Percentiles rank a stretch among this genome's conserved stretches.
Conservation (phyloP, 2,329 filamentous ascomycete species). For the Pseudopyrenochaeta lycopersici region DNA sequence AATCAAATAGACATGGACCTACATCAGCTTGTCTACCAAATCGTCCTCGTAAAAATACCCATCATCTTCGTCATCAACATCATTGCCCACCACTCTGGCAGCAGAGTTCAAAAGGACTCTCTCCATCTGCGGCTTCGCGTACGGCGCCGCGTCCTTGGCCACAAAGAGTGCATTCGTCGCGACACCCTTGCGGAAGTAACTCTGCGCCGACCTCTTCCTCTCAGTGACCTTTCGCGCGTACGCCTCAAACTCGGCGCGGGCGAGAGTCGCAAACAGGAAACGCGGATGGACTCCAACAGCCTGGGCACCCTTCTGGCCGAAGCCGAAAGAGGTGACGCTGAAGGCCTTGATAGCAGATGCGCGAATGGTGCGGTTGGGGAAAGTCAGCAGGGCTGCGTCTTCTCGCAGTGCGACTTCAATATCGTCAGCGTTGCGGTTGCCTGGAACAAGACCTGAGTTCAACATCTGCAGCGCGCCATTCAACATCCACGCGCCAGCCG, state of each 20-base stretch:
- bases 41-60: too few relatives aligned
- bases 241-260: conserved; percentile 79
- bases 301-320: conserved; percentile 98
- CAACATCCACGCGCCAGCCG: conserved; percentile 99
- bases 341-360: conserved; percentile 99
- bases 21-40: too few relatives aligned
- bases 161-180: conserved; percentile 99
- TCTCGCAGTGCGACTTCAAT: conserved; percentile 95
- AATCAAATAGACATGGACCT: too few relatives aligned
- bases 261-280: conserved; percentile 94
- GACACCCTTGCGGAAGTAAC: conserved; percentile 97
- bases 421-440: conserved; percentile 98
- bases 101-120: conserved; percentile 93
- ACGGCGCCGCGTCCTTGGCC: conserved; percentile 90
- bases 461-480: conserved; percentile 97
- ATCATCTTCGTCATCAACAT: too few relatives aligned
- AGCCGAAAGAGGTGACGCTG: conserved; percentile 98
- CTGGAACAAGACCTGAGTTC: conserved; percentile 91
- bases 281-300: conserved; percentile 96
- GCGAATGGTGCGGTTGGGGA: conserved; percentile 91
- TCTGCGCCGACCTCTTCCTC: conserved; percentile 97
- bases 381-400: conserved; percentile 98
- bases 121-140: conserved; percentile 85
- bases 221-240: conserved; percentile 91
- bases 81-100: conserved; percentile 83